phyloP scores from a whole-genome alignment of 1,284 basidiomycete species.

The Cryptococcus sp. region DNA sequence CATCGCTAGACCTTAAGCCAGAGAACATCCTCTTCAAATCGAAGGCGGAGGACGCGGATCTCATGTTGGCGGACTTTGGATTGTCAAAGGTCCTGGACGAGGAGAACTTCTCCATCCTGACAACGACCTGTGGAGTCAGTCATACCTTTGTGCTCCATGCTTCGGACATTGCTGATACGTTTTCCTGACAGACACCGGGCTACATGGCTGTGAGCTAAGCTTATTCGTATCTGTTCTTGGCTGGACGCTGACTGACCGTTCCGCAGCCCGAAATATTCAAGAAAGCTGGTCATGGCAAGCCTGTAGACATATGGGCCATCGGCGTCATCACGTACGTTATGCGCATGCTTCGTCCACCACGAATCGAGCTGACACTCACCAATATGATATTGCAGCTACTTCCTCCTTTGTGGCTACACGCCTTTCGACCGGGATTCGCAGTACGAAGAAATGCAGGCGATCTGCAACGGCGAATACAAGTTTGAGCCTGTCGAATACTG shows the following conservation, averaged over 20 bases:
- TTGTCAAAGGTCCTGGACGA: slow-evolving; percentile 77
- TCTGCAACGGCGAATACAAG: slow-evolving; percentile 85
- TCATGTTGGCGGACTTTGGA: slow-evolving; percentile 98
- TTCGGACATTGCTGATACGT: slow-evolving; percentile 5
- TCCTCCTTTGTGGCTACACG: slow-evolving; percentile 91
- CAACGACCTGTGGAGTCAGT: slow-evolving; percentile 82
- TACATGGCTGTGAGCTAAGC: slow-evolving; percentile 74
- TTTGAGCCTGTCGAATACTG: slow-evolving; percentile 90
- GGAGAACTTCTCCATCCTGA: slow-evolving; percentile 81
- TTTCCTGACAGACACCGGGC: slow-evolving; percentile 32
- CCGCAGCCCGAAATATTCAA: slow-evolving; percentile 86
- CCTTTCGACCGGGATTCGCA: slow-evolving; percentile 90
- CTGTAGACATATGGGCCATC: slow-evolving; percentile 97
- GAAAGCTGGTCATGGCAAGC: slow-evolving; percentile 92
- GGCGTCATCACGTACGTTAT: slow-evolving; percentile 74
- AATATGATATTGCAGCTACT: slow-evolving; percentile 59
- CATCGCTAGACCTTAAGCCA: slow-evolving; percentile 78
- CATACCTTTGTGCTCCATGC: slow-evolving; percentile 52
- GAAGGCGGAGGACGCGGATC: slow-evolving; percentile 84
- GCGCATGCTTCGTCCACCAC: not conserved
- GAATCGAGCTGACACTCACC: not conserved
- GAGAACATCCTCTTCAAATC: slow-evolving; percentile 96
- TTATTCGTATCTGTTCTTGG: too few species aligned
- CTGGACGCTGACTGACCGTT: slow-evolving; percentile 2
- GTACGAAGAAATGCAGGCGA: slow-evolving; percentile 87